Evolutionary conservation across 75 land plant genomes (phyloP).

Genomic region (Sequoia sempervirens): DNA sequence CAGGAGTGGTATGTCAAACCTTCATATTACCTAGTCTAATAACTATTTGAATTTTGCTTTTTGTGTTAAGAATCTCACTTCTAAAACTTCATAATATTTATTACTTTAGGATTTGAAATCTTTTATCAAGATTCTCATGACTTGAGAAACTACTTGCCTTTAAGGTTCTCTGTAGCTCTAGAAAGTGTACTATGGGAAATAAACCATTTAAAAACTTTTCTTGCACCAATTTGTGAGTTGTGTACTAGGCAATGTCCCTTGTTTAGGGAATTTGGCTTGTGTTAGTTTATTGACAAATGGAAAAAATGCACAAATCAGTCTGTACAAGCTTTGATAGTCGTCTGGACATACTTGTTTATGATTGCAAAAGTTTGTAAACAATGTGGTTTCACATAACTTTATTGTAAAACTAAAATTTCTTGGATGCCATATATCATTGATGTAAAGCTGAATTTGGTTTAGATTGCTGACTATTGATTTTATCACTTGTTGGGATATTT

Average conservation of each 20-base stretch:
- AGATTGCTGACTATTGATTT: background rate
- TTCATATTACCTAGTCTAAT: background rate
- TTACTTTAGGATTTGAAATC: background rate
- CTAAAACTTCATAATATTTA: background rate
- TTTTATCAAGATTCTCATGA: background rate
- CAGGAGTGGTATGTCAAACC: slow-evolving; percentile 86
- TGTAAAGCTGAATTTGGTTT: background rate
- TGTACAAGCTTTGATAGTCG: background rate
- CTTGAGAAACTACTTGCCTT: background rate
- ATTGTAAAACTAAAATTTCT: background rate
- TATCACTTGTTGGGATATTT: background rate
- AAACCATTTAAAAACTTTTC: background rate
- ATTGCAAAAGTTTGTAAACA: background rate
- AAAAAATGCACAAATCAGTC: background rate
- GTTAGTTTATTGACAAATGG: background rate
- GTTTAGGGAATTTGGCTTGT: background rate
- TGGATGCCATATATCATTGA: background rate
- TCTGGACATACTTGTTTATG: background rate
- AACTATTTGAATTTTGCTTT: background rate
- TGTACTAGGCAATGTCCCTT: background rate
- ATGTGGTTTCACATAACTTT: background rate
- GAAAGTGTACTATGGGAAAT: background rate
- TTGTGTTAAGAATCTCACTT: background rate
- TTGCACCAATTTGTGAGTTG: background rate
- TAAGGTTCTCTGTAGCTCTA: background rate